Evolutionary conservation across 225 moss, liverwort and hornwort genomes (phyloP), one percentile per base, ranked within the genome.

Genomic region (Asterella californica): DNA sequence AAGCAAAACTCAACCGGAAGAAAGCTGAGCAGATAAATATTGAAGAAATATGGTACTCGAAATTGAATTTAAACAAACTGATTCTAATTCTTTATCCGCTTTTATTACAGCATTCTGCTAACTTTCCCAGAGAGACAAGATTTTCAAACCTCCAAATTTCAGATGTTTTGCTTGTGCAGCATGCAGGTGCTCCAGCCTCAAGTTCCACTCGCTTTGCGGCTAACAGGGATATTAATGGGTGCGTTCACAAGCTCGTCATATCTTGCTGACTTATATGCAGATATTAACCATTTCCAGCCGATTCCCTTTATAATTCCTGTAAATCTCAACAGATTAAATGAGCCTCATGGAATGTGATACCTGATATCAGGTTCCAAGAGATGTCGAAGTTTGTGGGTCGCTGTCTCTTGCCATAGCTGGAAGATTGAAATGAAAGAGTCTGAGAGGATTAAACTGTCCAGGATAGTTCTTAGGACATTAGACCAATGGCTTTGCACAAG

Each of bases 181-280:
- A 78, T 78, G 82, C 88, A 88, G 75, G 80, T 88, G 61, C 78
- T 88, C 34, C 79, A 86, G 38, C 88, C 88, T 67, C 86, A 88
- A 84, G 86, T 88, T 59, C 88, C 88, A 7, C 86, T 88, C 11
- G 84, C 88, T 37, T 77, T 88, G 59, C 81, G 88, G 52, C 86
- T 88, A 42, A 84, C 88, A 15, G 88, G 88, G 55, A 88, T 88
- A 76, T 66, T 88, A 24, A 88, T 88, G 88, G 88, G 88, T 86
- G 80, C 55, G 76, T 59, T 37, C 21, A 24, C 9, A 22, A 74
- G 53, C 32, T 74, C 49, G 17, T 18, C 11, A 32, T 2, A 18
- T 46, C 25, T 10, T 19, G 27, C n/a, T 27, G 61, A 52, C 12
- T 12, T 12, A 6, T 66, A 18, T 9, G 34, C 0, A 57, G 22